Percentiles rank a stretch among this genome's conserved stretches.
Conservation (phyloP, 164 flowering plant genomes). For the Vitis cinerea region DNA sequence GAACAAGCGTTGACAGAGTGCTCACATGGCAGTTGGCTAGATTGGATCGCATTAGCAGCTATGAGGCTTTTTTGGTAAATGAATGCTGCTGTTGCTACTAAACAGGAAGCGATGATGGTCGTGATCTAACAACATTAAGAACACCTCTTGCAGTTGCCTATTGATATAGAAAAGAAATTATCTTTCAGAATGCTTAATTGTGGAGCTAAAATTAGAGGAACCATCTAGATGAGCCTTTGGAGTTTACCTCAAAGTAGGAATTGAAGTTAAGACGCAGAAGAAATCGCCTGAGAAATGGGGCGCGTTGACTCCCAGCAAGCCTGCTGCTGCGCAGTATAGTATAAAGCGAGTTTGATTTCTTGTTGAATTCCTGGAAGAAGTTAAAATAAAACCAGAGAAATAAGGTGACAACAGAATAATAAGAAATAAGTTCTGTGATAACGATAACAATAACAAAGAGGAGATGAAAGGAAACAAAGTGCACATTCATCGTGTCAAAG, state of each 20-base stretch:
- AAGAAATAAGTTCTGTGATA: not conserved
- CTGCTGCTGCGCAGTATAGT: conserved; percentile 95
- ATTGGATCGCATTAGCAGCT: not conserved
- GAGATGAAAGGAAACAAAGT: too few relatives aligned
- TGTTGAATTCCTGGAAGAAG: conserved; percentile 77
- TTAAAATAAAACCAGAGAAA: not conserved
- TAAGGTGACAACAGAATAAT: not conserved
- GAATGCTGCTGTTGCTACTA: conserved; percentile 26
- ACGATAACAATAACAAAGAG: not conserved
- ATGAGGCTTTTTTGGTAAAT: not conserved
- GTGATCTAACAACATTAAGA: conserved; percentile 79
- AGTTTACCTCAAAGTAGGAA: conserved; percentile 89
- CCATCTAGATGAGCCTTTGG: not conserved
- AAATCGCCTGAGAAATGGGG: conserved; percentile 89
- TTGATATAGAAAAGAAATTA: conserved; percentile 11
- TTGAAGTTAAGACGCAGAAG: conserved; percentile 90
- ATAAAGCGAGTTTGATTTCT: conserved; percentile 95
- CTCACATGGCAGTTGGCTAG: not conserved
- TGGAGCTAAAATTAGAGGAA: not conserved
- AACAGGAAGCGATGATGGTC: conserved; percentile 47
- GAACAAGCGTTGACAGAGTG: not conserved
- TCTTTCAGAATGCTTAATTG: not conserved
- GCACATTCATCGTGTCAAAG: too few relatives aligned
- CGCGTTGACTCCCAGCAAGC: conserved; percentile 96
- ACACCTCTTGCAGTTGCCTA: conserved; percentile 95